Base-by-base conservation (phyloP, 2,329 filamentous ascomycete species). In the Coniochaeta sp. region DNA sequence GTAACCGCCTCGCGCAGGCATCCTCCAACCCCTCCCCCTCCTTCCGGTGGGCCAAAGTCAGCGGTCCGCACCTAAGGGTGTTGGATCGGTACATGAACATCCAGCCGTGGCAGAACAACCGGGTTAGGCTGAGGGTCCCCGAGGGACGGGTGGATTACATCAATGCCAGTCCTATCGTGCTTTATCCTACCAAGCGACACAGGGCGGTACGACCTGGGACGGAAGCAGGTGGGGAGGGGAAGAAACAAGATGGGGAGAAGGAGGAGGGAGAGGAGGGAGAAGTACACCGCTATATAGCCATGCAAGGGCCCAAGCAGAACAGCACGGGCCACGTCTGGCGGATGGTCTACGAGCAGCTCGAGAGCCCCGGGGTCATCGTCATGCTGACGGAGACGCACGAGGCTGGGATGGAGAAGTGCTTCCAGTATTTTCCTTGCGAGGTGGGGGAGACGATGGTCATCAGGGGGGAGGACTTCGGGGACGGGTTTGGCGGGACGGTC, bases 361-460 rank as follows among this genome's bases (percentile, higher is more conserved):
- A 72, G 24, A 83, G 85, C 45, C 82, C 86, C 2, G 90, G 83
- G 1, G 89, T 97, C 52, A 86, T 97, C 50, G 85, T 97, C 52
- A 96, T 97, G 89, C 81, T 99, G 56, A 99, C 92, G 2, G 89
- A 91, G 65, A 92, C 90, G 24, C 78, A 88, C 63, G 92, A 97
- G 68, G 77, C 79, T 28, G 79, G 81, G 53, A 74, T 81, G 61
- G 83, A 95, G 67, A 96, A 96, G 68, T 97, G 92, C 69, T 89
- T 81, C 58, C 88, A 86, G 42, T 99, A 99, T 69, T 96, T 91
- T 58, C 91, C 91, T 0, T 68, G 72, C 38, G 65, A 76, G 14
- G 76, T 80, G 4, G 72, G 79, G 9, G 67, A 76, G 4, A 75
- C 75, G 1, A 77, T 76, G 62, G 67, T 72, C 48, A 68, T 89